Evolutionary conservation across 768 basidiomycete species (phyloP).

Genomic region (Strobilomyces dryophilus): DNA sequence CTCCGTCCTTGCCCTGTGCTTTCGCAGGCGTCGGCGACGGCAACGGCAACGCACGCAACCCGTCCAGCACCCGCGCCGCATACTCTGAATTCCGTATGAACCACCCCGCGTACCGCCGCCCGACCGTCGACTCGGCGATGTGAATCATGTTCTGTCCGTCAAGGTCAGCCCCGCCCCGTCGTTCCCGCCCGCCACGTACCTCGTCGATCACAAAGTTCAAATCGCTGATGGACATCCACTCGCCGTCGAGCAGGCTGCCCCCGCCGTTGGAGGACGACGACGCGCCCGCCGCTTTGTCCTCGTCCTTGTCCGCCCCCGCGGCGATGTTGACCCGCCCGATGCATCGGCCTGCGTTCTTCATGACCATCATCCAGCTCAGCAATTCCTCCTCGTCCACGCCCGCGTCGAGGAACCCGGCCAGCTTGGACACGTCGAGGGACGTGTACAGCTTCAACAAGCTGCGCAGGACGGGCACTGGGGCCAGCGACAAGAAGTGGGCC

Average conservation of each 20-base stretch:
- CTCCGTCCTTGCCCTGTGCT: conserved; percentile 15
- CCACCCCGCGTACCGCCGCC: conserved; percentile 92
- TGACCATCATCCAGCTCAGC: conserved; percentile 94
- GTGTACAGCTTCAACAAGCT: conserved; percentile 96
- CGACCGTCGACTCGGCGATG: conserved; percentile 91
- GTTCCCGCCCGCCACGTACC: conserved; percentile 41
- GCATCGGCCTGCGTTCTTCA: conserved; percentile 85
- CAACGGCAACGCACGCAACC: conserved; percentile 56
- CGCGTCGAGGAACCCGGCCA: conserved; percentile 81
- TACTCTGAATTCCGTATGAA: conserved; percentile 96
- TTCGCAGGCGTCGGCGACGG: conserved; percentile 27
- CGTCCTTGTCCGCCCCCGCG: conserved; percentile 42
- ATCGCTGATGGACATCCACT: conserved; percentile 87
- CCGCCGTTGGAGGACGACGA: conserved; percentile 18
- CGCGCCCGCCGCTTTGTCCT: conserved; percentile 16
- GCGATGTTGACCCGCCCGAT: conserved; percentile 40
- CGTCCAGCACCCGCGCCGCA: conserved; percentile 82
- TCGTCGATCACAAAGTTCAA: conserved; percentile 94
- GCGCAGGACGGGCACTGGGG: conserved; percentile 78
- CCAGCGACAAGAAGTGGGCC: conserved; percentile 69
- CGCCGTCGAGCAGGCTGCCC: conserved; percentile 72
- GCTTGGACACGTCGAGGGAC: conserved; percentile 84
- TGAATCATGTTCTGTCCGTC: conserved; percentile 84
- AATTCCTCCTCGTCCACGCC: conserved; percentile 86
- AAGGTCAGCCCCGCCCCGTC: not conserved